Base-by-base conservation (phyloP, 345 rosid species). In the Schrenkiella parvula region DNA sequence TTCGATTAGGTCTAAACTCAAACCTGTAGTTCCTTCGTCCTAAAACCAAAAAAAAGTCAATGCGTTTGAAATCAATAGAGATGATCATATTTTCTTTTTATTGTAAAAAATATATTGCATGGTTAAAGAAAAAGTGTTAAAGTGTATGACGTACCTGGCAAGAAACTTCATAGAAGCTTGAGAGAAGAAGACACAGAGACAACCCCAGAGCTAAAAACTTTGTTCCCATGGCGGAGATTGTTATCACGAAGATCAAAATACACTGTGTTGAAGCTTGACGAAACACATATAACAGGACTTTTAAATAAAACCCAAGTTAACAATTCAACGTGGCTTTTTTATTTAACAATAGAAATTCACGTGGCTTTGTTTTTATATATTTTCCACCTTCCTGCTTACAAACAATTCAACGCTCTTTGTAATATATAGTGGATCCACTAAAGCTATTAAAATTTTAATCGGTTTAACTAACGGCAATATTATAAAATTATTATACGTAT, bases 191-290 rank as follows among this genome's bases (percentile, higher is more conserved):
- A 62, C 57, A 75, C 34, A 75, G 21, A 75, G 69, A 68, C 64
- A 75, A 68, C 53, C 26, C 38, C 29, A 75, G 70, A 68, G 74
- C 79, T 75, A 75, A 68, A 10, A 60, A 17, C 51, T 75, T 75
- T 1, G 57, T 68, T 61, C 55, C 70, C 79, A 75, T 68, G 57
- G 42, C 19, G 8, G 56, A 60, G 6, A 61, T 15, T 68, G 62
- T 58, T 60, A 25, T 51, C 64, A 61, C 63, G 41, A 31, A 43
- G 21, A 61, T 43, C 69, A 53, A 68, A 51, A 23, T 23, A 37
- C 62, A 68, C 41, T 68, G 17, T 62, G 32, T 51, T 53, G 56
- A 51, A 23, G 41, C 18, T 67, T 68, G 32, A 41, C 35, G 19
- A 54, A 46, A 6, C 39, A 6, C 39, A 37, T 50, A 28, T 3